Conservation (phyloP, 495 filamentous ascomycete species). For the Aspergillus homomorphus region DNA sequence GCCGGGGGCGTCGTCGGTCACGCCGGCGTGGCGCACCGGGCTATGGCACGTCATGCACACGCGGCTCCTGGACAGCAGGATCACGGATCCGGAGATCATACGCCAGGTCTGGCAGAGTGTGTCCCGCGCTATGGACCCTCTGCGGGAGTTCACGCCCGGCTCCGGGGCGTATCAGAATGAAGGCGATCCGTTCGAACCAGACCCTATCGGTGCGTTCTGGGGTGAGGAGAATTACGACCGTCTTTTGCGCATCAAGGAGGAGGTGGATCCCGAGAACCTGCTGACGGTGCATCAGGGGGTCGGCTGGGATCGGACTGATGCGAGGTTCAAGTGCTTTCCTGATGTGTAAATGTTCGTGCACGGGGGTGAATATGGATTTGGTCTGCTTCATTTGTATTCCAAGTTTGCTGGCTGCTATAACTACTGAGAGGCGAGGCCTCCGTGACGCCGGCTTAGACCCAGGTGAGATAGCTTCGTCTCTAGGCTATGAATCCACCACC, state of each 20-base stretch:
- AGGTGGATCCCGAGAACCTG: conserved; percentile 36
- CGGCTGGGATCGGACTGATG: conserved; percentile 18
- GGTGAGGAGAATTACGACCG: conserved; percentile 34
- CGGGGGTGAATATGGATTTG: too few species aligned
- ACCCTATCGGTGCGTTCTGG: conserved; percentile 23
- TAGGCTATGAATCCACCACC: too few species aligned
- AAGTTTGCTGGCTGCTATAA: too few species aligned
- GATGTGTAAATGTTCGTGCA: conserved; percentile 8
- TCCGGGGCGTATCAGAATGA: conserved; percentile 46
- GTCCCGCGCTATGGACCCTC: conserved; percentile 13
- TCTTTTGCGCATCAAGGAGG: conserved; percentile 38
- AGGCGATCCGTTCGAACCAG: conserved; percentile 35
- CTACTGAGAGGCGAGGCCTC: too few species aligned
- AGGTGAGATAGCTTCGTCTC: too few species aligned
- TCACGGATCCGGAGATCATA: conserved; percentile 8
- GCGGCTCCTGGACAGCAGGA: conserved; percentile 3
- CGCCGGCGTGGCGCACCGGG: conserved; percentile 19
- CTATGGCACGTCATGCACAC: conserved; percentile 20
- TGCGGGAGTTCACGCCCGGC: conserved; percentile 31
- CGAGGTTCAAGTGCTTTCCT: conserved; percentile 19
- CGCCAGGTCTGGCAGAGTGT: conserved; percentile 11
- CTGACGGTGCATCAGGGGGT: conserved; percentile 19
- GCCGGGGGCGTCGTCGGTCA: conserved; percentile 16
- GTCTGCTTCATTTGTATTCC: too few species aligned
- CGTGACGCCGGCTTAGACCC: too few species aligned